Percentiles rank a stretch among this genome's conserved stretches.
Conservation (phyloP, 192 early-diverging fungal species). For the Globomyces pollinis-pini region DNA sequence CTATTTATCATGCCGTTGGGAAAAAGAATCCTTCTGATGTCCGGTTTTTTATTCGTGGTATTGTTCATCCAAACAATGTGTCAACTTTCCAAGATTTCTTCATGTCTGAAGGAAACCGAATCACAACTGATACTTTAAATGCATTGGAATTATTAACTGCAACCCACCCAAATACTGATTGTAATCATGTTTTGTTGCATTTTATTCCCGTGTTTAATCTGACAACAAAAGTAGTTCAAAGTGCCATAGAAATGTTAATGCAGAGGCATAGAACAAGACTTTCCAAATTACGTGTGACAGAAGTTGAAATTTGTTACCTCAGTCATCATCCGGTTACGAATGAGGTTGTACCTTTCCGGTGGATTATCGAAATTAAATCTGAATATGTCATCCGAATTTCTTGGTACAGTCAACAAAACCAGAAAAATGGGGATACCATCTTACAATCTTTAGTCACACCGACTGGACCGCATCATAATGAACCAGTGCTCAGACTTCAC, state of each 20-base stretch:
- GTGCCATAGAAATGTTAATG: slow-evolving; percentile 78
- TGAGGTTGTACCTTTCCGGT: slow-evolving; percentile 73
- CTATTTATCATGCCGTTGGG: slow-evolving; percentile 90
- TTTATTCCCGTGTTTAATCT: slow-evolving; percentile 94
- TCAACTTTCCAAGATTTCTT: slow-evolving; percentile 81
- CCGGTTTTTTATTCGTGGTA: slow-evolving; percentile 95
- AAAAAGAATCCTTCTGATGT: slow-evolving; percentile 92
- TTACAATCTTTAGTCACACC: slow-evolving; percentile 72
- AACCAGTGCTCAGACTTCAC: slow-evolving; percentile 74
- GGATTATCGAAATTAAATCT: slow-evolving; percentile 85
- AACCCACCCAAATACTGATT: slow-evolving; percentile 90
- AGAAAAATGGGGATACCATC: slow-evolving; percentile 31
- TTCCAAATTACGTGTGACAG: slow-evolving; percentile 87
- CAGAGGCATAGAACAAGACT: slow-evolving; percentile 91
- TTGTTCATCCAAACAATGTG: slow-evolving; percentile 86
- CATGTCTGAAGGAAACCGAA: slow-evolving; percentile 87
- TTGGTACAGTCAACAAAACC: slow-evolving; percentile 73
- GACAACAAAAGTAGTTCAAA: slow-evolving; percentile 74
- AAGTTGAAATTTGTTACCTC: slow-evolving; percentile 95
- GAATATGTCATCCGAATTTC: slow-evolving; percentile 88
- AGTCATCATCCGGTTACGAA: slow-evolving; percentile 55
- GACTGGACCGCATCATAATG: slow-evolving; percentile 73
- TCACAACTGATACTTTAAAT: slow-evolving; percentile 90
- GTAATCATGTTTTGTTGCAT: slow-evolving; percentile 98
- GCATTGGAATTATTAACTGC: slow-evolving; percentile 89